Evolutionary conservation across 306 rosid species (phyloP), one percentile per base, ranked within the genome.

Genomic region (Morella rubra): DNA sequence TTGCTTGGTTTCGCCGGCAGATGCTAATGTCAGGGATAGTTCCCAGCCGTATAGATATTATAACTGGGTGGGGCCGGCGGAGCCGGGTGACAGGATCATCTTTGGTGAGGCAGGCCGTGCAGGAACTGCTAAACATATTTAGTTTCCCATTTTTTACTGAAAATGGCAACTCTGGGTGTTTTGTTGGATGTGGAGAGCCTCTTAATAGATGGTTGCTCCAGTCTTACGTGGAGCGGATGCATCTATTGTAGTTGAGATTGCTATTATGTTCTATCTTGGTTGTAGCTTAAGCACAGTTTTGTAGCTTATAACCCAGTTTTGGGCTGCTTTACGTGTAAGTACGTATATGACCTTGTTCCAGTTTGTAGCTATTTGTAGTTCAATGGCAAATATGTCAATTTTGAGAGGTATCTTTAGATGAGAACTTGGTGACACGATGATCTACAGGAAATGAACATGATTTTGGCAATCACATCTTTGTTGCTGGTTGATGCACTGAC

Each of bases 61-160:
- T 94, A 56, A 94, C 98, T 0, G 98, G 97, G 58, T 94, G 98
- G 98, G 98, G 98, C 52, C 93, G 97, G 11, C 76, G 95, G 84
- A 90, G 97, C 84, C 83, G 87, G 86, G 97, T 94, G 51, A 92
- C 97, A 37, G 97, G 98, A 68, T 20, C 93, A 8, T 94, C 96
- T 71, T 79, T 92, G 51, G 97, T 94, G 77, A 88, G 96, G 82
- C 97, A 90, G 84, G 81, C 98, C 3, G 95, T 94, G 72, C 93
- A 90, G 82, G 93, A 94, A 40, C 81, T 92, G 40, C 81, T 94
- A 67, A 80, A 74, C 27, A 46, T 89, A 42, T 94, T 90, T 76
- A 85, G 93, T 64, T 94, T 90, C 79, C 98, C 98, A 18, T 94
- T 94, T 73, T 90, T 89, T 81, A 90, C 93, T 0, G 97, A 94